Conservation (phyloP, 352 stramenopile genomes). For the Plasmopara viticola region DNA sequence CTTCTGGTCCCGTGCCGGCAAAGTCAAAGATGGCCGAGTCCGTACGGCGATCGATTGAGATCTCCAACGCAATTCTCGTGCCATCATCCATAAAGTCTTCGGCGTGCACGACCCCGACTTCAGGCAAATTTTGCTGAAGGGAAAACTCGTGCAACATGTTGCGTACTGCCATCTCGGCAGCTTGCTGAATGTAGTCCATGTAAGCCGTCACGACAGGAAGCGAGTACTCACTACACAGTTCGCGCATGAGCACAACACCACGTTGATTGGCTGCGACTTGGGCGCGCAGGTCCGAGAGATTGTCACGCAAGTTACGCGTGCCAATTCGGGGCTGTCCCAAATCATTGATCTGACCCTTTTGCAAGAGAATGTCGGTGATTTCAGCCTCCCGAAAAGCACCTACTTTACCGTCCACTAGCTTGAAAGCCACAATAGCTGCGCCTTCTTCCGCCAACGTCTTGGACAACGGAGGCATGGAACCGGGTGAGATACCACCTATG, state of each 20-base stretch:
- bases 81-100: slow-evolving; percentile 99
- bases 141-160: slow-evolving; percentile 94
- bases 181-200: slow-evolving; percentile 98
- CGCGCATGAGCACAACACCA: slow-evolving; percentile 92
- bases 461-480: slow-evolving; percentile 93
- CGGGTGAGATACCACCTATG: slow-evolving; percentile 95
- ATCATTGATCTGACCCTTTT: slow-evolving; percentile 83
- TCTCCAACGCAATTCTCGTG: slow-evolving; percentile 93
- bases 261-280: slow-evolving; percentile 98
- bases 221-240: slow-evolving; percentile 94
- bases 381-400: slow-evolving; percentile 95
- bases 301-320: slow-evolving; percentile 96
- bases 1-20: slow-evolving; percentile 93
- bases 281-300: slow-evolving; percentile 95
- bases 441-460: slow-evolving; percentile 96
- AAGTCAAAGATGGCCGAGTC: slow-evolving; percentile 97
- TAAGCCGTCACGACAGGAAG: slow-evolving; percentile 94
- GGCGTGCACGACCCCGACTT: slow-evolving; percentile 85
- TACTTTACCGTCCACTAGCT: slow-evolving; percentile 91
- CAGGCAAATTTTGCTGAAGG: slow-evolving; percentile 55
- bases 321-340: slow-evolving; percentile 82
- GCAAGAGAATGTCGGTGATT: slow-evolving; percentile 93
- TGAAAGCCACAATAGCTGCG: slow-evolving; percentile 98
- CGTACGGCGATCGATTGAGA: slow-evolving; percentile 91
- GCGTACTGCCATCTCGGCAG: slow-evolving; percentile 92